These are phyloP conservation scores for Exobasidium rhododendri DNA, from an alignment of 1,284 basidiomycete species.

Conservation along the genomic window DNA sequence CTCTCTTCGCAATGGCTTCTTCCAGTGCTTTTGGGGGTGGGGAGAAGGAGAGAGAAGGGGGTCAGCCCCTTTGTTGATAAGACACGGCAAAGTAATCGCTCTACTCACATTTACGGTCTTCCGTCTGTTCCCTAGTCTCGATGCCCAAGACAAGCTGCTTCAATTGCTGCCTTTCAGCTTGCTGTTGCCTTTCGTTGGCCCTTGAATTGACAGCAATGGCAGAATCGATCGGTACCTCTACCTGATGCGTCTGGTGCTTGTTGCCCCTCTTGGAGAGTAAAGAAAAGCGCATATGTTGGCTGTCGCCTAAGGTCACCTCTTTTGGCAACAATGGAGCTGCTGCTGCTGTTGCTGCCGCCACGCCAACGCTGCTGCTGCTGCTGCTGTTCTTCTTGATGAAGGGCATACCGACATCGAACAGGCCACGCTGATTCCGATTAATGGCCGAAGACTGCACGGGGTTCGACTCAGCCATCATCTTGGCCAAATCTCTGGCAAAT, in stretches of 20 bases:
- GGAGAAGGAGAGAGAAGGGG: not conserved
- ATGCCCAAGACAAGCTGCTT: constrained; percentile 50
- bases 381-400: constrained; percentile 18
- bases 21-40: too few species aligned
- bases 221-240: constrained; percentile 38
- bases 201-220: constrained; percentile 47
- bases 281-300: constrained; percentile 79
- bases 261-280: constrained; percentile 89
- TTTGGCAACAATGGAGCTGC: constrained; percentile 27
- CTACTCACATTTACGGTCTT: constrained; percentile 14
- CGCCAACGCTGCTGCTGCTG: not conserved
- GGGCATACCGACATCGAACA: constrained; percentile 24
- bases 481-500: constrained; percentile 91
- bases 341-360: not conserved
- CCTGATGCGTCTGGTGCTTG: constrained; percentile 62
- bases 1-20: constrained; percentile 1
- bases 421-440: constrained; percentile 7
- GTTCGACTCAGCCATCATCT: constrained; percentile 72
- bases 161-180: constrained; percentile 44
- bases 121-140: constrained; percentile 55
- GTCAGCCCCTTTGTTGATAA: too few species aligned
- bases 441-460: constrained; percentile 57
- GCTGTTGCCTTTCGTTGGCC: constrained; percentile 41
- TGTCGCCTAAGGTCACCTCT: constrained; percentile 61
- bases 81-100: not conserved